Percentiles rank a stretch among this genome's conserved stretches.
Conservation (phyloP, 2,329 filamentous ascomycete genomes). For the Capronia coronata region DNA sequence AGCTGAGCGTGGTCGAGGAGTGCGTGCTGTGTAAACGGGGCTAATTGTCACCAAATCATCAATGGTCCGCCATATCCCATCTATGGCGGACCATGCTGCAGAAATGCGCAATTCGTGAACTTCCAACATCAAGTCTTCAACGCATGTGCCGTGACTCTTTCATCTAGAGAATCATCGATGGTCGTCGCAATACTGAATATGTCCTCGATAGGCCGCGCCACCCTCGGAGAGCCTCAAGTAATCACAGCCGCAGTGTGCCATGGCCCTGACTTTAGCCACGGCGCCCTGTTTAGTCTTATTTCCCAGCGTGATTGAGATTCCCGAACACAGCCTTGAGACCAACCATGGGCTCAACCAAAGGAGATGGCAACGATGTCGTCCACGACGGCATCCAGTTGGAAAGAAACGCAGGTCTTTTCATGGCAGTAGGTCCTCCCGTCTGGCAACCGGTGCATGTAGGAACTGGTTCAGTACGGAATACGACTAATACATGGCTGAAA, state of each 20-base stretch:
- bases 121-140: too few species aligned
- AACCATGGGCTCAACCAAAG: not conserved
- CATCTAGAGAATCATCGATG: too few species aligned
- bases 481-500: constrained; percentile 31
- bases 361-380: not conserved
- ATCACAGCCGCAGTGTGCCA: not conserved
- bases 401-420: constrained; percentile 11
- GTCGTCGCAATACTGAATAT: too few species aligned
- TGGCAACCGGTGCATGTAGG: not conserved
- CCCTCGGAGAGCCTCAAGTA: too few species aligned
- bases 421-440: constrained; percentile 7
- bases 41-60: too few species aligned
- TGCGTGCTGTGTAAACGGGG: too few species aligned
- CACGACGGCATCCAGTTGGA: constrained; percentile 8
- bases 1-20: too few species aligned
- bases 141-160: too few species aligned
- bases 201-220: too few species aligned
- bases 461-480: not conserved
- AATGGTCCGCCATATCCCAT: too few species aligned
- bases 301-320: not conserved
- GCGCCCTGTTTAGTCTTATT: not conserved
- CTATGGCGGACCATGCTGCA: too few species aligned
- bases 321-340: not conserved
- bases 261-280: not conserved
- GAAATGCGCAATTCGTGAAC: too few species aligned